phyloP scores from a whole-genome alignment of 805 yeast species.

The Kazachstania africana region DNA sequence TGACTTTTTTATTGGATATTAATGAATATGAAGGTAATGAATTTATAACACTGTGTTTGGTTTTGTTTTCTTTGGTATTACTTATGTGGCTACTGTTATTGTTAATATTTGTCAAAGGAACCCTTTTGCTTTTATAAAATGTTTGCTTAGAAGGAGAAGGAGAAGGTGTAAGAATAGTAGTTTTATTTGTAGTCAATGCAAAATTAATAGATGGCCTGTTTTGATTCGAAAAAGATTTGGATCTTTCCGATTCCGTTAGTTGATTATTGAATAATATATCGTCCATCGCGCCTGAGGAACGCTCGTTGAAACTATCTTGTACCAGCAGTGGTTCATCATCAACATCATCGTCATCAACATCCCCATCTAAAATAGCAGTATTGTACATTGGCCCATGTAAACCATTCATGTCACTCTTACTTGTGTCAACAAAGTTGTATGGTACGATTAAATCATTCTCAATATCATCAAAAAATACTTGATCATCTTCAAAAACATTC shows the following conservation, averaged over 20 bases:
- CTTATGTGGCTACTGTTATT: too few species aligned
- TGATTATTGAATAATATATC: too few species aligned
- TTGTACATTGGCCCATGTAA: not conserved
- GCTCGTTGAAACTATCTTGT: too few species aligned
- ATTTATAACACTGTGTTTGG: not conserved
- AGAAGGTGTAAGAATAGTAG: too few species aligned
- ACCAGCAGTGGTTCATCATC: slow-evolving; percentile 9
- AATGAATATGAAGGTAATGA: not conserved
- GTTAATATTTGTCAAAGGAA: slow-evolving; percentile 4
- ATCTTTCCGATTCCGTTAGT: slow-evolving; percentile 4
- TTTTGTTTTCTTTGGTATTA: too few species aligned
- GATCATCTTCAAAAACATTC: slow-evolving; percentile 4
- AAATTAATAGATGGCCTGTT: too few species aligned
- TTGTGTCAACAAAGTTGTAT: not conserved
- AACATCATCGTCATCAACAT: slow-evolving; percentile 8
- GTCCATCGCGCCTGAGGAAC: too few species aligned
- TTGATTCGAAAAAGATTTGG: slow-evolving; percentile 7
- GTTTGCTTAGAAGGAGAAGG: not conserved
- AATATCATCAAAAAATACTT: not conserved
- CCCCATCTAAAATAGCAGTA: slow-evolving; percentile 1
- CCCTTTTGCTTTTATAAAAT: too few species aligned
- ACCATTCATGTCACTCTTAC: not conserved
- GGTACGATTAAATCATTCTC: too few species aligned
- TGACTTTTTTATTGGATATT: not conserved
- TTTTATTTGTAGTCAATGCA: too few species aligned